Percentiles rank a stretch among this genome's conserved stretches.
Evolutionary conservation across 163 green algal genomes (phyloP).

Genomic region (Chlamydomonas reinhardtii): DNA sequence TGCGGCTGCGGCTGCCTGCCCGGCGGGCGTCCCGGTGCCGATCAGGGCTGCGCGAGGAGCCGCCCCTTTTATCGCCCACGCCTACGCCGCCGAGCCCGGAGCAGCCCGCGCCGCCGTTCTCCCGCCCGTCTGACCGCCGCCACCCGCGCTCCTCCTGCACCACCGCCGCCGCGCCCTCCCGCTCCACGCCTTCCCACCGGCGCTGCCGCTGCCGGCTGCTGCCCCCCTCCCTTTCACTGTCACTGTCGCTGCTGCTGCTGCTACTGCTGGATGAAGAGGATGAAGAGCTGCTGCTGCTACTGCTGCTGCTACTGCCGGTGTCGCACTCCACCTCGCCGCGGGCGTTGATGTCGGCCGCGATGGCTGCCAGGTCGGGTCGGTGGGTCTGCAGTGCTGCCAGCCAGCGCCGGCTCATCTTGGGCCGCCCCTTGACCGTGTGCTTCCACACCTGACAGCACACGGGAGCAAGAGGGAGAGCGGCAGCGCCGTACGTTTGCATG

Average conservation of each 20-base stretch:
- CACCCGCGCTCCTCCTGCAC: too few relatives aligned
- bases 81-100: too few relatives aligned
- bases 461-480: too few relatives aligned
- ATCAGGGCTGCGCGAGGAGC: not conserved
- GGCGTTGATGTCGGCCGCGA: constrained; percentile 60
- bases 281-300: constrained; percentile 38
- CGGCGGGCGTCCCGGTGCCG: too few relatives aligned
- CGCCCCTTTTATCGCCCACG: too few relatives aligned
- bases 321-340: constrained; percentile 40
- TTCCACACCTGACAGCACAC: constrained; percentile 83
- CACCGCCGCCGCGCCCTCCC: too few relatives aligned
- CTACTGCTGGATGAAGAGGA: constrained; percentile 32
- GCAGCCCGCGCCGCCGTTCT: too few relatives aligned
- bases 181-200: too few relatives aligned
- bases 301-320: constrained; percentile 51
- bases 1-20: not conserved
- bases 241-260: constrained; percentile 8
- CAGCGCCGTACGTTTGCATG: too few relatives aligned
- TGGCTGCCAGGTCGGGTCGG: constrained; percentile 76
- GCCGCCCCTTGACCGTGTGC: constrained; percentile 76
- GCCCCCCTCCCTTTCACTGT: not conserved
- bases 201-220: too few relatives aligned
- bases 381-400: constrained; percentile 64
- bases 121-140: not conserved
- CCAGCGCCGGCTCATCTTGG: constrained; percentile 87